These are phyloP conservation scores for Debaryomyces prosopidis DNA, from an alignment of 805 yeast species.

Conservation along the genomic window DNA sequence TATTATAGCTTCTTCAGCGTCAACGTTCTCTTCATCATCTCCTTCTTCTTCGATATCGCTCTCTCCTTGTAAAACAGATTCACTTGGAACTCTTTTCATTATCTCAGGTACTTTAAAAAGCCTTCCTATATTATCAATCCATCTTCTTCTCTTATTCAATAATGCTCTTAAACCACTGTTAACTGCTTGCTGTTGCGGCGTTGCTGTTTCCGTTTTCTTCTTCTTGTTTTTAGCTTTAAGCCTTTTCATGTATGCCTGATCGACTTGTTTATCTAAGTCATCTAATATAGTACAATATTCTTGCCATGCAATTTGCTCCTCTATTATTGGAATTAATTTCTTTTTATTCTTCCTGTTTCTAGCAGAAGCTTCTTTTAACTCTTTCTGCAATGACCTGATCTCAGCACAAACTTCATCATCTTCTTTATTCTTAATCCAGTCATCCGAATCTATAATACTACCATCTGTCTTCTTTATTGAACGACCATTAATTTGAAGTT, in stretches of 20 bases:
- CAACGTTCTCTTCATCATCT: constrained; percentile 31
- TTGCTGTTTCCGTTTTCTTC: constrained; percentile 35
- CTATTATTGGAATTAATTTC: constrained; percentile 66
- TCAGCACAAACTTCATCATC: constrained; percentile 94
- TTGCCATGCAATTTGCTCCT: constrained; percentile 91
- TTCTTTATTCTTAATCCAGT: constrained; percentile 77
- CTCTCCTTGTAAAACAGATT: constrained; percentile 51
- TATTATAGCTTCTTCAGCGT: constrained; percentile 23
- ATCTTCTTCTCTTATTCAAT: constrained; percentile 80
- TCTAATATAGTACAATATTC: constrained; percentile 88
- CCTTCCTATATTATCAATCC: constrained; percentile 90
- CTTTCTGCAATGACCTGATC: constrained; percentile 68
- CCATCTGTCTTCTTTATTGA: constrained; percentile 19
- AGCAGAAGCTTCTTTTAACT: constrained; percentile 58
- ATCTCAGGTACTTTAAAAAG: constrained; percentile 65
- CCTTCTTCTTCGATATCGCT: constrained; percentile 33
- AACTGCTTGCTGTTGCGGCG: constrained; percentile 64
- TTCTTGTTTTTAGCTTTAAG: constrained; percentile 70
- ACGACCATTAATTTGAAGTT: constrained; percentile 22
- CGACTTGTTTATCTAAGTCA: constrained; percentile 94
- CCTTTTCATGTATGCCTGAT: constrained; percentile 86
- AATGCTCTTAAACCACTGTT: constrained; percentile 76
- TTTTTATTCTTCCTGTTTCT: constrained; percentile 70
- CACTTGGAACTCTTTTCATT: constrained; percentile 76
- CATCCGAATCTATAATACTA: constrained; percentile 53